phyloP scores from a whole-genome alignment of 805 yeast genomes.

The Spathaspora girioi region DNA sequence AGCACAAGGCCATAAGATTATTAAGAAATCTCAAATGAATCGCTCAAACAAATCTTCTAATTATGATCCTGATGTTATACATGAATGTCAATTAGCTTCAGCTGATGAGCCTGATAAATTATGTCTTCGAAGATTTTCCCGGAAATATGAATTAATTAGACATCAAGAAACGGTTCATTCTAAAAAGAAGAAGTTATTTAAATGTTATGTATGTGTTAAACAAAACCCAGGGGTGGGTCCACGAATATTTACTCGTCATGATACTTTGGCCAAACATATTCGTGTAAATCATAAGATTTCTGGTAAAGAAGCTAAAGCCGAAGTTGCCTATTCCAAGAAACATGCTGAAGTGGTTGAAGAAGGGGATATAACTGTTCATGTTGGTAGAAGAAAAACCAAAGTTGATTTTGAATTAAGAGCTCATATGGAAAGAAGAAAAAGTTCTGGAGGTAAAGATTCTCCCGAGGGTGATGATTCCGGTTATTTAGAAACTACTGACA shows the following conservation, averaged over 20 bases:
- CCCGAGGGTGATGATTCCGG: constrained; percentile 8
- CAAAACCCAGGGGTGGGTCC: constrained; percentile 52
- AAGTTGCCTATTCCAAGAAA: constrained; percentile 43
- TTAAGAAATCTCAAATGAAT: constrained; percentile 21
- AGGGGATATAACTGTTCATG: constrained; percentile 45
- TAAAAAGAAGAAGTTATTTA: constrained; percentile 75
- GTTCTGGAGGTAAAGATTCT: constrained; percentile 10
- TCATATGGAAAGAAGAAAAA: constrained; percentile 37
- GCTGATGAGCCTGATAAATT: constrained; percentile 39
- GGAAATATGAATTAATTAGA: constrained; percentile 87
- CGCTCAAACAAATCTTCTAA: constrained; percentile 33
- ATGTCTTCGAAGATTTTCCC: constrained; percentile 40
- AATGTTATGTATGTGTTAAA: constrained; percentile 83
- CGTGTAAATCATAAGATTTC: constrained; percentile 44
- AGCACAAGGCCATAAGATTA: constrained; percentile 18
- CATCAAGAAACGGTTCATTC: constrained; percentile 98
- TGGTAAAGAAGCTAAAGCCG: constrained; percentile 46
- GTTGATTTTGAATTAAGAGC: constrained; percentile 44
- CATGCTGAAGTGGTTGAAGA: constrained; percentile 48
- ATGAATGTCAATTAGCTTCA: constrained; percentile 43
- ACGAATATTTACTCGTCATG: constrained; percentile 89
- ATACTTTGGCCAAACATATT: constrained; percentile 90
- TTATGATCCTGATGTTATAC: constrained; percentile 45
- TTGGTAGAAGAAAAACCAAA: constrained; percentile 42
- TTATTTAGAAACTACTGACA: constrained; percentile 6